These are phyloP conservation scores for Saprolegnia parasitica DNA, from an alignment of 352 stramenopile species.

Conservation along the genomic window DNA sequence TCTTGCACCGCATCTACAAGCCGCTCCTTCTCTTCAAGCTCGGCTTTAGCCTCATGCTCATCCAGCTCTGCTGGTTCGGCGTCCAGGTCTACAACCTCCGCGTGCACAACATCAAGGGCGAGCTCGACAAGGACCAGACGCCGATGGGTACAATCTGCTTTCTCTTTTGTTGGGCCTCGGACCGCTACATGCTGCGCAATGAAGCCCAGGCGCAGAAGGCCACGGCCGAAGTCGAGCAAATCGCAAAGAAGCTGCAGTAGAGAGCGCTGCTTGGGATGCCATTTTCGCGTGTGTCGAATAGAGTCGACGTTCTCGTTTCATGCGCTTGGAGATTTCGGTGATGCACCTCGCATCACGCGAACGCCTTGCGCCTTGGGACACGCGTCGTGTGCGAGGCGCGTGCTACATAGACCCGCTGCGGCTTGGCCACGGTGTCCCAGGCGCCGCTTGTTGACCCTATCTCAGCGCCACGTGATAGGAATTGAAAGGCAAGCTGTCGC, in stretches of 20 bases:
- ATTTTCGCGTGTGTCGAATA: background rate
- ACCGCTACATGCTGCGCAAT: conserved; percentile 77
- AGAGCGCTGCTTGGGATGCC: background rate
- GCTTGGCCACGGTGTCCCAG: too few species aligned
- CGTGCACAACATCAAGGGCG: conserved; percentile 47
- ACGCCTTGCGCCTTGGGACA: too few species aligned
- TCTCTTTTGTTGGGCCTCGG: conserved; percentile 62
- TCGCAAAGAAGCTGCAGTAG: conserved; percentile 31
- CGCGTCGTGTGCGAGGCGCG: too few species aligned
- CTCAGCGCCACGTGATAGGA: too few species aligned
- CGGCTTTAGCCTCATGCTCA: conserved; percentile 63
- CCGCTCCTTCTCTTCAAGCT: conserved; percentile 72
- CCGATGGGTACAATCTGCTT: conserved; percentile 75
- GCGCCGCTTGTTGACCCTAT: too few species aligned
- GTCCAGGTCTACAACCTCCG: conserved; percentile 47
- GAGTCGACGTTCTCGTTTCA: background rate
- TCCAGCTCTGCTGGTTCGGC: conserved; percentile 66
- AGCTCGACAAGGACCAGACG: conserved; percentile 56
- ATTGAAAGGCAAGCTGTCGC: too few species aligned
- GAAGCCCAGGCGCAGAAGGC: conserved; percentile 57
- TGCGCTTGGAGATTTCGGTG: too few species aligned
- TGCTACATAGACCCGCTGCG: too few species aligned
- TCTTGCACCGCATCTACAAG: conserved; percentile 56
- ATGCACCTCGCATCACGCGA: too few species aligned
- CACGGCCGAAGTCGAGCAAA: conserved; percentile 50